A percentile compares a stretch with the other conserved stretches of the same genome.
Evolutionary conservation across 257 asterid species (phyloP).

Genomic region (Echium plantagineum): DNA sequence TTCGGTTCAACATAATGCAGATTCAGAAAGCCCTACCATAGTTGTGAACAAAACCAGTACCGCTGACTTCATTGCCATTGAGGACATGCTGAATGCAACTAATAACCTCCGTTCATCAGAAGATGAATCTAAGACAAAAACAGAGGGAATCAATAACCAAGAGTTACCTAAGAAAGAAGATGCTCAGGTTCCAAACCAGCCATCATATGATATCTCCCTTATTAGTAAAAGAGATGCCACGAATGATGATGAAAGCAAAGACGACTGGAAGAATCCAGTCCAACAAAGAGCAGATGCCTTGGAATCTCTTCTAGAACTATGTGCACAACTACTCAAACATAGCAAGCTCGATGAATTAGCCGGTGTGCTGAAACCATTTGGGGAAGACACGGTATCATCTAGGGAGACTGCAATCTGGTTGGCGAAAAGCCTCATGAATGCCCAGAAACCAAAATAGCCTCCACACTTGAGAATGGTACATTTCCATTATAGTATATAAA

Average conservation of each 20-base stretch:
- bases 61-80: constrained; percentile 8
- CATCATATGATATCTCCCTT: constrained; percentile 14
- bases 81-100: constrained; percentile 8
- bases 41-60: constrained; percentile 12
- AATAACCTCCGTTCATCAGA: constrained; percentile 6
- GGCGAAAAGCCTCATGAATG: constrained; percentile 66
- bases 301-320: constrained; percentile 83
- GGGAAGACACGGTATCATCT: constrained; percentile 75
- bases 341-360: constrained; percentile 81
- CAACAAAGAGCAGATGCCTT: constrained; percentile 77
- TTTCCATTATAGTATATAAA: constrained; percentile 3
- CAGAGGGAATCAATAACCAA: constrained; percentile 2
- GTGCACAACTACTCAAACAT: constrained; percentile 75
- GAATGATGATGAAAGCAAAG: constrained; percentile 22
- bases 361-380: constrained; percentile 78
- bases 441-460: constrained; percentile 46
- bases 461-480: constrained; percentile 14
- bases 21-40: constrained; percentile 17
- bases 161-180: constrained; percentile 22
- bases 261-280: constrained; percentile 27
- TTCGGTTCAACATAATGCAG: constrained; percentile 23
- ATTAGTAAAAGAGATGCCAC: constrained; percentile 20
- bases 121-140: constrained; percentile 21
- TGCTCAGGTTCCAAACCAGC: constrained; percentile 12
- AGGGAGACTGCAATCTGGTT: constrained; percentile 96